Base-by-base conservation (phyloP, 73 alveolate species). In the Tetrahymena elliotti region DNA sequence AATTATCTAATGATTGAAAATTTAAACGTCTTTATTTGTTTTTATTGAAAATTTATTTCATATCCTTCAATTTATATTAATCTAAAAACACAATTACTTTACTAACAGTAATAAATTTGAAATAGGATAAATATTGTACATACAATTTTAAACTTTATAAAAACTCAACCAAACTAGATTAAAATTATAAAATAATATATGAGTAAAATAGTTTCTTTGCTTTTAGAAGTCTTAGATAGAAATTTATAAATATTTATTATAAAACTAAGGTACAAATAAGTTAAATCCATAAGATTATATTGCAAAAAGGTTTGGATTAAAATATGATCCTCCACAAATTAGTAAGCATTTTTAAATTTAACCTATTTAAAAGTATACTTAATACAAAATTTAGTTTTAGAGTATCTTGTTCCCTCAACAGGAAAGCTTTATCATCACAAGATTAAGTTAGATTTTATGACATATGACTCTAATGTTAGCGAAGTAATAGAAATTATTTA, bases 401-500 rank as follows among this genome's bases (percentile, higher is more conserved):
- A 98, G 94, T 97, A 97, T 96, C 95, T 97, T 95, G 98, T 98
- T 12, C 99, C 99, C 34, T 96, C 98, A 4, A 96, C 98, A 20
- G 99, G 99, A 9, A 98, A 98, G 96, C 96, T 98, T 83, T 98
- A 98, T 84, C 99, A 98, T 88, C 99, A 98, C 96, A 98, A 98
- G 94, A 98, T 98, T 98, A 96, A 98, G 93, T 97, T 98, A 12
- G 96, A 97, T 88, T 84, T 94, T 94, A 96, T 98, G 22, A 97
- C 96, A 94, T 94, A 95, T 52, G 98, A 97, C 52, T 97, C 97
- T 93, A 96, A 93, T 83, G 93, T 96, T 35, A 96, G 97, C 11
- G 99, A 98, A 83, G 93, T 97, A 95, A 92, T 97, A 84, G 97
- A 96, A 83, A 97, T 97, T 84, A 94, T 98, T 35, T 96, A 98